Conservation (phyloP, 768 basidiomycete species). For the Trametes sanguinea region DNA sequence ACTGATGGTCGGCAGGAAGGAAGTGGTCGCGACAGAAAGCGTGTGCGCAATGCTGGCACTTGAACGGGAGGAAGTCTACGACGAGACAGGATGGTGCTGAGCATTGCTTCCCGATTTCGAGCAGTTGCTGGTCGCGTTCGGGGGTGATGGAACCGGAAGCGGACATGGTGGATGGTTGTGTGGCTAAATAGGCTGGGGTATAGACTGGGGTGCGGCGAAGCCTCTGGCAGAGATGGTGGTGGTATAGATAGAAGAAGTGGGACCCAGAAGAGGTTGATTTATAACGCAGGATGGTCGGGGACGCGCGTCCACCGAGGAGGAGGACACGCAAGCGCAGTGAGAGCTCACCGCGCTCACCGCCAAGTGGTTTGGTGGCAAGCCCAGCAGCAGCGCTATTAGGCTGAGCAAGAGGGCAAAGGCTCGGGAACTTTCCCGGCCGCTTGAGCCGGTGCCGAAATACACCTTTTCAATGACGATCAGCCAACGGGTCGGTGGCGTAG, state of each 20-base stretch:
- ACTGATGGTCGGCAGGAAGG: constrained; percentile 64
- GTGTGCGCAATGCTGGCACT: constrained; percentile 75
- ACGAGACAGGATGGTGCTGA: constrained; percentile 63
- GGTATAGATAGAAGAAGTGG: constrained; percentile 9
- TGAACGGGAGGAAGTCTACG: constrained; percentile 85
- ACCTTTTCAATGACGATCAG: too few species aligned
- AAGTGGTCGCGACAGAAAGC: constrained; percentile 82
- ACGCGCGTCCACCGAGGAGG: constrained; percentile 33
- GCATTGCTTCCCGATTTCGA: constrained; percentile 73
- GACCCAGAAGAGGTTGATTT: constrained; percentile 15
- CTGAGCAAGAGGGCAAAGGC: not conserved
- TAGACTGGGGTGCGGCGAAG: not conserved
- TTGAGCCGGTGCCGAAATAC: not conserved
- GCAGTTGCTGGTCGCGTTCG: constrained; percentile 56
- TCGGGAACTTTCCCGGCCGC: constrained; percentile 20
- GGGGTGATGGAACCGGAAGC: constrained; percentile 27
- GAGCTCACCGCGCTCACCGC: not conserved
- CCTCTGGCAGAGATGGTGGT: not conserved
- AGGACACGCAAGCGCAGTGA: constrained; percentile 20
- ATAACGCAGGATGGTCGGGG: constrained; percentile 9
- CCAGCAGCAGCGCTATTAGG: not conserved
- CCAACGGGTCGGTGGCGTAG: constrained; percentile 62
- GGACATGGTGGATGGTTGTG: constrained; percentile 27
- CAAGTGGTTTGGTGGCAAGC: constrained; percentile 13
- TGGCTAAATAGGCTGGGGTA: not conserved